Base-by-base conservation (phyloP, 768 basidiomycete species). In the Amanita pseudoporphyria region DNA sequence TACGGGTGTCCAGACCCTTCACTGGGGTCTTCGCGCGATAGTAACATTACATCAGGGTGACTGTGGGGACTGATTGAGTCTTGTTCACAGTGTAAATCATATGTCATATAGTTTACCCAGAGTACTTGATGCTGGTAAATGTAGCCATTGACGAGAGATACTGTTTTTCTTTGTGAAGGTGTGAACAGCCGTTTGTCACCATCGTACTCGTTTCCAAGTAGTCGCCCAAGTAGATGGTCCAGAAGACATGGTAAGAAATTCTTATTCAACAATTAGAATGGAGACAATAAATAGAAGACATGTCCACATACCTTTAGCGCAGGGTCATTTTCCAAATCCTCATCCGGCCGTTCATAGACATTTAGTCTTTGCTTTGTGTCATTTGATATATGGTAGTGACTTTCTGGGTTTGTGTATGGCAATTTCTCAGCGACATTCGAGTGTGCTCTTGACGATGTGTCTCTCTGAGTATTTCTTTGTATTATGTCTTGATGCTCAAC, bases 81-180 rank as follows among this genome's bases (percentile, higher is more conserved):
- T 52, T 73, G 69, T 1, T 53, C 53, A 0, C 68, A 60, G 19
- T 62, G 64, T 10, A 69, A 38, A 54, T 76, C 68, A 55, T 74
- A 76, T 1, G 67, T 69, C 0, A 67, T 72, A 52, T 69, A 71
- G 54, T 70, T 68, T 42, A 72, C 42, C 0, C 61, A 61, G 3
- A 70, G 16, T 2, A 58, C 56, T 36, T 61, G 58, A 55, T 69
- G 66, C 9, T 3, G 18, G 44, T 53, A 70, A 12, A 66, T 55
- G 6, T 14, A 5, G 28, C 28, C n/a, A 6, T 12, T n/a, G 3
- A 1, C 5, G 5, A 43, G 5, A 4, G 28, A n/a, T 2, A 43
- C 41, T 28, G 24, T 14, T 9, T 28, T 43, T 28, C 41, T 28
- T n/a, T 43, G 24, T 2, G 5, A 5, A 3, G 41, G 16, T 14